A percentile compares a stretch with the other conserved stretches of the same genome.
These are phyloP conservation scores for Austroboletus eburneus DNA, from an alignment of 768 basidiomycete species.

Conservation along the genomic window DNA sequence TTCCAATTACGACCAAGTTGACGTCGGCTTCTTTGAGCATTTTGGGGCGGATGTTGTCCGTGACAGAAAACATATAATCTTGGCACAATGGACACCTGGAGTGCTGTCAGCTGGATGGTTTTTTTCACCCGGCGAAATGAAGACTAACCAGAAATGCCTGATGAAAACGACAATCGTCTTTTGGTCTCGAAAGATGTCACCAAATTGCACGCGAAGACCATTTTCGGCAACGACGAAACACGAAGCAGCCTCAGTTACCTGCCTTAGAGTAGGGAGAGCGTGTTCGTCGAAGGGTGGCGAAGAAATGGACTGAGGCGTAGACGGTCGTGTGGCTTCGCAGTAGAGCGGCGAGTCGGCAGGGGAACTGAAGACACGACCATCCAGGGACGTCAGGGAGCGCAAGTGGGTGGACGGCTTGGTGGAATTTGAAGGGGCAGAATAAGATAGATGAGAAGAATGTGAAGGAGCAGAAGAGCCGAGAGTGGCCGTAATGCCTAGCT, in stretches of 20 bases:
- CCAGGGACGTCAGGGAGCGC: slow-evolving; percentile 22
- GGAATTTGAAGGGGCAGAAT: slow-evolving; percentile 6
- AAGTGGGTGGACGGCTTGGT: slow-evolving; percentile 13
- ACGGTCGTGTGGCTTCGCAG: slow-evolving; percentile 13
- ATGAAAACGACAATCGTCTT: slow-evolving; percentile 80
- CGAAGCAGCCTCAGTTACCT: slow-evolving; percentile 58
- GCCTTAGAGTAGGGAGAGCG: slow-evolving; percentile 47
- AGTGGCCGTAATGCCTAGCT: slow-evolving; percentile 17
- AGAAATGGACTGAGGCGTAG: slow-evolving; percentile 10
- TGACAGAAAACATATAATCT: slow-evolving; percentile 77
- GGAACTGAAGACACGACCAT: slow-evolving; percentile 9
- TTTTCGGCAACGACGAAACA: slow-evolving; percentile 63
- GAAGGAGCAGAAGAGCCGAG: slow-evolving; percentile 14
- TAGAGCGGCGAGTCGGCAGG: not conserved
- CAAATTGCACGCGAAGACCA: slow-evolving; percentile 64
- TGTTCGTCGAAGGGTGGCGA: slow-evolving; percentile 38
- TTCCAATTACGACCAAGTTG: slow-evolving; percentile 70
- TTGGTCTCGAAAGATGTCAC: slow-evolving; percentile 54
- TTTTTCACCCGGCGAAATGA: slow-evolving; percentile 2
- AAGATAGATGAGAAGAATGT: slow-evolving; percentile 9
- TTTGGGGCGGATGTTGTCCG: slow-evolving; percentile 43
- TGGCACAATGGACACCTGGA: slow-evolving; percentile 74
- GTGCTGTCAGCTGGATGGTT: slow-evolving; percentile 1
- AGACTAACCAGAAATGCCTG: slow-evolving; percentile 72
- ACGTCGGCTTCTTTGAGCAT: slow-evolving; percentile 47